phyloP scores from a whole-genome alignment of 441 rosid genomes.

The Populus hybrid region DNA sequence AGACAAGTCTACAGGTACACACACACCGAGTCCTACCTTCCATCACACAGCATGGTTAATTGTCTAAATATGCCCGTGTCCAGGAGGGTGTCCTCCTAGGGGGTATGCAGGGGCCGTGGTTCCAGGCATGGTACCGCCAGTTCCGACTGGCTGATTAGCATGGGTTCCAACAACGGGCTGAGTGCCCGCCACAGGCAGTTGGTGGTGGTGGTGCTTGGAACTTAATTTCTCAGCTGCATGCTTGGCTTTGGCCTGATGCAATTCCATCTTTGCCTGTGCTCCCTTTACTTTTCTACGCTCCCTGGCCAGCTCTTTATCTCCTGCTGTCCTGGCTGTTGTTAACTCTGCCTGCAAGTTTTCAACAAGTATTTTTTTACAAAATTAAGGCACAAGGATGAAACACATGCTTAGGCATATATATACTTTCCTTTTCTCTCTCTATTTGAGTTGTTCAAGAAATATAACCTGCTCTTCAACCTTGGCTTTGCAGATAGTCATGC shows the following conservation, averaged over 20 bases:
- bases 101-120: slow-evolving; percentile 24
- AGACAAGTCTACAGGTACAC: not conserved
- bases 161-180: slow-evolving; percentile 13
- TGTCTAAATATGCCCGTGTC: not conserved
- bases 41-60: not conserved
- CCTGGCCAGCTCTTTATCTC: slow-evolving; percentile 52
- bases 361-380: not conserved
- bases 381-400: not conserved
- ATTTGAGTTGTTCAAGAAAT: not conserved
- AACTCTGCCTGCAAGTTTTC: slow-evolving; percentile 40
- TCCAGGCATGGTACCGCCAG: slow-evolving; percentile 18
- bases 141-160: slow-evolving; percentile 7
- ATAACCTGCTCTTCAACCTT: slow-evolving; percentile 56
- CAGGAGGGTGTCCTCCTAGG: slow-evolving; percentile 33
- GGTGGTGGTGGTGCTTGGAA: slow-evolving; percentile 31
- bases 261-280: slow-evolving; percentile 55
- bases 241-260: slow-evolving; percentile 46
- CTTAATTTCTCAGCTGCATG: slow-evolving; percentile 41
- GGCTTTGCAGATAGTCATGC: slow-evolving; percentile 45
- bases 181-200: slow-evolving; percentile 13
- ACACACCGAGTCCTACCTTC: not conserved
- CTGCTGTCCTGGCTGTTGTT: slow-evolving; percentile 43
- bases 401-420: too few relatives aligned
- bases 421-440: not conserved
- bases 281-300: slow-evolving; percentile 56